A percentile compares a stretch with the other conserved stretches of the same genome.
Conservation (phyloP, 495 filamentous ascomycete species). For the Aspergillus heteromorphus region DNA sequence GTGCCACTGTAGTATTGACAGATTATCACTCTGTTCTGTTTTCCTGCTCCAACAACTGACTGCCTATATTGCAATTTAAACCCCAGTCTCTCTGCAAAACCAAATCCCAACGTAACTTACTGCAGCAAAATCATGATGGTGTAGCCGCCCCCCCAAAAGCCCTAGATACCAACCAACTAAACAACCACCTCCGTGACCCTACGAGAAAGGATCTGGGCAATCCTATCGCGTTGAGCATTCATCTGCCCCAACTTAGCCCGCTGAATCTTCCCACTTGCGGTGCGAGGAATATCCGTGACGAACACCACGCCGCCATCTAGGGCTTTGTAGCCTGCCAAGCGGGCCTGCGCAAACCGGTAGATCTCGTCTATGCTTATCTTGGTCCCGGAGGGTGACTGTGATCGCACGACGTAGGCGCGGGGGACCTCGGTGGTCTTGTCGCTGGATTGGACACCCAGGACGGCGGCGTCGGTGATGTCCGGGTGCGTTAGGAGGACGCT, state of each 20-base stretch:
- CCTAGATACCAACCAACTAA: background rate
- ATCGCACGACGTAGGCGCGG: conserved; percentile 62
- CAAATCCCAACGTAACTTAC: too few species aligned
- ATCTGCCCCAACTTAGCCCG: conserved; percentile 34
- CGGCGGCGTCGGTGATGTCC: conserved; percentile 64
- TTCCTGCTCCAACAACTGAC: too few species aligned
- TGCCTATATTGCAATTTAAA: too few species aligned
- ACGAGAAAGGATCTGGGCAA: background rate
- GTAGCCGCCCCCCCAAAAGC: too few species aligned
- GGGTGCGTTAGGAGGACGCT: conserved; percentile 62
- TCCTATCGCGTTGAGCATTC: conserved; percentile 27
- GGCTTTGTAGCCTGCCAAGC: conserved; percentile 58
- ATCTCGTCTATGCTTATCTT: conserved; percentile 50
- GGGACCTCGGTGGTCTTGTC: conserved; percentile 57
- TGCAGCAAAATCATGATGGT: too few species aligned
- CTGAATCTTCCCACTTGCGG: conserved; percentile 70
- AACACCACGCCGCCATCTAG: conserved; percentile 66
- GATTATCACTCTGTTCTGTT: too few species aligned
- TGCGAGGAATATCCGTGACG: conserved; percentile 64
- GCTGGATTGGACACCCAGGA: conserved; percentile 57
- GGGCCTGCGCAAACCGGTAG: conserved; percentile 51
- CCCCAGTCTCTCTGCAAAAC: too few species aligned
- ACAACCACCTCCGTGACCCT: conserved; percentile 1
- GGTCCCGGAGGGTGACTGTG: conserved; percentile 21
- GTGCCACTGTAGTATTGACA: too few species aligned